Evolutionary conservation across 176 grass and related monocot genomes (phyloP).

Genomic region (Alloteropsis semialata): DNA sequence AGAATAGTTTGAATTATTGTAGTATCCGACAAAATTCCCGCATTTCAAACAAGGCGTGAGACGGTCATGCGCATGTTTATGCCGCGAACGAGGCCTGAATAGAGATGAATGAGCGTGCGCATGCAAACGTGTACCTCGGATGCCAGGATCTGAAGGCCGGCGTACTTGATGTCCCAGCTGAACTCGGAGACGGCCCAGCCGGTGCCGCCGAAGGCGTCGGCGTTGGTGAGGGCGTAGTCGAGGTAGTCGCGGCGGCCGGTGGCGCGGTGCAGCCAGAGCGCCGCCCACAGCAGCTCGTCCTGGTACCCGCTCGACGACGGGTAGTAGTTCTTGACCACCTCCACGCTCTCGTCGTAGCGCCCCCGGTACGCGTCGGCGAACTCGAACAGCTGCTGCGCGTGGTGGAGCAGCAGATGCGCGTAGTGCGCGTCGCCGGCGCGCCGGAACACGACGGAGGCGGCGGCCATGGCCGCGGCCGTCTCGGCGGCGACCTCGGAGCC

Average conservation of each 20-base stretch:
- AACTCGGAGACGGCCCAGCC: conserved; percentile 90
- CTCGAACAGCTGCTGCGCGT: conserved; percentile 84
- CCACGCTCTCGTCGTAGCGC: conserved; percentile 54
- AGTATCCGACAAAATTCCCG: background rate
- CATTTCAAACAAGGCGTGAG: background rate
- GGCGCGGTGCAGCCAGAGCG: conserved; percentile 81
- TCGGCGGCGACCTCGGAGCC: conserved; percentile 88
- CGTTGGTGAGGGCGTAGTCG: conserved; percentile 61
- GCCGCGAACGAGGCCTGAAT: background rate
- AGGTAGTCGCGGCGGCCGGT: conserved; percentile 52
- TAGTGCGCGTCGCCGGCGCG: conserved; percentile 59
- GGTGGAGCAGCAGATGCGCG: conserved; percentile 68
- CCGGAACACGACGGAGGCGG: conserved; percentile 66
- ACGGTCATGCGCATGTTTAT: background rate
- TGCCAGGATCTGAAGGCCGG: conserved; percentile 76
- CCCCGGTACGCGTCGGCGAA: conserved; percentile 78
- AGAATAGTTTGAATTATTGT: background rate
- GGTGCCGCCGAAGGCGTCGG: conserved; percentile 65
- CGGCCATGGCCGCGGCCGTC: conserved; percentile 87
- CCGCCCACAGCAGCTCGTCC: conserved; percentile 93
- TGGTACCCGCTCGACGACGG: conserved; percentile 77
- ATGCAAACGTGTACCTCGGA: conserved; percentile 83
- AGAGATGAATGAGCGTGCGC: background rate
- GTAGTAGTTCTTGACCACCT: conserved; percentile 70
- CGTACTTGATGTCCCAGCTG: conserved; percentile 99